Base-by-base conservation (phyloP, 2,329 filamentous ascomycete genomes). In the Elsinoe batatas region DNA sequence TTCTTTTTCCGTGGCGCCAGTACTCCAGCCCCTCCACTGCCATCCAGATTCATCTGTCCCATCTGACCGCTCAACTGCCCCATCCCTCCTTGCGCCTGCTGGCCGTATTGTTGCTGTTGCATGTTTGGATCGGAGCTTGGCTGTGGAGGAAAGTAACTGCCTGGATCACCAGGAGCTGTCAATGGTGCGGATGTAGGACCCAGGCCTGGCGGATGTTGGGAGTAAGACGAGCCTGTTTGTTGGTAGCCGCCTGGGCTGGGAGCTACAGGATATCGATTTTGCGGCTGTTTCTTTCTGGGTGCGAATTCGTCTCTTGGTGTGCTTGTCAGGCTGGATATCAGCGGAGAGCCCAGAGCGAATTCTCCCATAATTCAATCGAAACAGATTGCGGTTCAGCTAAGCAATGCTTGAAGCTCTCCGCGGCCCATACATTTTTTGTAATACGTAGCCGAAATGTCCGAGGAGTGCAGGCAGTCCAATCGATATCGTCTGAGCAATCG, bases 1-100 rank as follows among this genome's bases (percentile, higher is more conserved):
- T 95, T 96, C 82, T 95, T 97, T 78, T 91, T 88, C 70, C 77
- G 86, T 51, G 74, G 71, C 36, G 82, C 74, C 61, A 69, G 69
- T 58, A 69, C 69, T 58, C 63, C 68, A 36, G 82, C 73, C 61
- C 68, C 72, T 58, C 69, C 69, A 58, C 65, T 78, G 57, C 72
- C 82, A 30, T 55, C 53, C 62, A 95, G 74, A 38, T 78, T 83
- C 79, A 94, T 81, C 58, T 82, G 83, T 40, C 84, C 84, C 84
- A 95, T 86, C 70, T 94, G 89, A 56, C 82, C 79, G 46, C 83
- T 78, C 58, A 89, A 68, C 13, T 74, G 76, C 65, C 63, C 67
- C 60, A 74, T 57, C 11, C 30, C 44, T 15, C 58, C 44, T 56
- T 61, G 54, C 42, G 58, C 58, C 42, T 62, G 62, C 58, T 63